Conservation (phyloP, 257 asterid species). For the Lavandula angustifolia region DNA sequence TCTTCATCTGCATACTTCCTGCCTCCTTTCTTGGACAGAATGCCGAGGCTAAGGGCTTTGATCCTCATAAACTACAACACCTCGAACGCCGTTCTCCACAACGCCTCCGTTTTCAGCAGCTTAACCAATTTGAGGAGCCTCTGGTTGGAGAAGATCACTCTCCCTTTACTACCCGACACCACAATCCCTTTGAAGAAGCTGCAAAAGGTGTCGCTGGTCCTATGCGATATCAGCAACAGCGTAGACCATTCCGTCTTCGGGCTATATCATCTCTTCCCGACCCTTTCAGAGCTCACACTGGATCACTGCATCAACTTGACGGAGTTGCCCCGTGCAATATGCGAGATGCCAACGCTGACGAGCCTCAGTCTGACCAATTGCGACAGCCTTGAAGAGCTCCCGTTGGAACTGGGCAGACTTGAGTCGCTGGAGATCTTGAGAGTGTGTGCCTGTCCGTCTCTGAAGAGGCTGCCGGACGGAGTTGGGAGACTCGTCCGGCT, state of each 20-base stretch:
- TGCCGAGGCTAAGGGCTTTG: slow-evolving; percentile 81
- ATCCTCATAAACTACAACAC: slow-evolving; percentile 66
- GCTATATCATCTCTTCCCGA: slow-evolving; percentile 69
- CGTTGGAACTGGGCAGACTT: slow-evolving; percentile 59
- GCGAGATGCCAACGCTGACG: slow-evolving; percentile 58
- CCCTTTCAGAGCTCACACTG: slow-evolving; percentile 73
- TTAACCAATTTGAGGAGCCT: slow-evolving; percentile 74
- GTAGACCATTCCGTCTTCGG: slow-evolving; percentile 46
- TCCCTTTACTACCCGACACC: slow-evolving; percentile 64
- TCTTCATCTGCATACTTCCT: slow-evolving; percentile 60
- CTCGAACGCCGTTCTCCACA: slow-evolving; percentile 53
- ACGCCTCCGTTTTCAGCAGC: slow-evolving; percentile 59
- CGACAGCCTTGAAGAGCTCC: slow-evolving; percentile 67
- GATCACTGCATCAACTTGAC: slow-evolving; percentile 85
- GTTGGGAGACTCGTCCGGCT: slow-evolving; percentile 50
- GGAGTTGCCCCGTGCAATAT: slow-evolving; percentile 58
- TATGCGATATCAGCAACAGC: slow-evolving; percentile 60
- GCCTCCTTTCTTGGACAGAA: slow-evolving; percentile 72
- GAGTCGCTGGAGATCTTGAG: slow-evolving; percentile 54
- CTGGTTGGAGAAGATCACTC: slow-evolving; percentile 71
- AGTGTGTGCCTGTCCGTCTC: slow-evolving; percentile 71
- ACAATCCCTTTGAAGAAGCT: slow-evolving; percentile 60
- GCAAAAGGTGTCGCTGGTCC: slow-evolving; percentile 64
- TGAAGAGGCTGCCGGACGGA: slow-evolving; percentile 58
- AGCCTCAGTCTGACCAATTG: slow-evolving; percentile 85